Percentiles rank a stretch among this genome's conserved stretches.
phyloP scores from a whole-genome alignment of 768 basidiomycete species.

The Termitomyces sp. region DNA sequence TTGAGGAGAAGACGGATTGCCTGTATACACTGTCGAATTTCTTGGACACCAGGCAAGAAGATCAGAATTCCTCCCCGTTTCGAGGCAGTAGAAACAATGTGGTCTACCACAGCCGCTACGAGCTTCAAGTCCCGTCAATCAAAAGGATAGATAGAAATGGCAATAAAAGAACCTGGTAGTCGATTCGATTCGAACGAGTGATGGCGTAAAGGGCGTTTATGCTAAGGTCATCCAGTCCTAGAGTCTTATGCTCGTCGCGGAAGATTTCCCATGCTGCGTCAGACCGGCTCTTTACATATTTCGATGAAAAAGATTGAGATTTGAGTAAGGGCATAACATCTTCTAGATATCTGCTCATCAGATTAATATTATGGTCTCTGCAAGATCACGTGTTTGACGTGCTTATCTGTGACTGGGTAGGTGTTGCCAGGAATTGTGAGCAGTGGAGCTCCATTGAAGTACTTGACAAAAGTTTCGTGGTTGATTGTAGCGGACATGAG shows the following conservation, averaged over 20 bases:
- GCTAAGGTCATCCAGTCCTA: constrained; percentile 47
- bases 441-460: constrained; percentile 78
- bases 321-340: constrained; percentile 58
- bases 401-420: constrained; percentile 75
- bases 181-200: constrained; percentile 57
- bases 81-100: constrained; percentile 49
- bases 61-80: constrained; percentile 70
- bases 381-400: constrained; percentile 16
- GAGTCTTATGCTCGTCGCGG: constrained; percentile 41
- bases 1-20: constrained; percentile 35
- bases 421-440: constrained; percentile 81
- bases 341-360: constrained; percentile 65
- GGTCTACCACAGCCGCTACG: constrained; percentile 57
- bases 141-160: neutral
- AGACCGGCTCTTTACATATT: constrained; percentile 30
- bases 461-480: constrained; percentile 75
- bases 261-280: constrained; percentile 43
- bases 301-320: constrained; percentile 44
- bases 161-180: constrained; percentile 52
- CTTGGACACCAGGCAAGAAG: constrained; percentile 88
- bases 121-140: constrained; percentile 35
- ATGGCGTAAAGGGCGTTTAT: constrained; percentile 58
- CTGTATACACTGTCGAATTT: constrained; percentile 75
- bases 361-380: neutral
- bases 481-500: constrained; percentile 97